Evolutionary conservation across 441 rosid genomes (phyloP).

Genomic region (Croton setiger): DNA sequence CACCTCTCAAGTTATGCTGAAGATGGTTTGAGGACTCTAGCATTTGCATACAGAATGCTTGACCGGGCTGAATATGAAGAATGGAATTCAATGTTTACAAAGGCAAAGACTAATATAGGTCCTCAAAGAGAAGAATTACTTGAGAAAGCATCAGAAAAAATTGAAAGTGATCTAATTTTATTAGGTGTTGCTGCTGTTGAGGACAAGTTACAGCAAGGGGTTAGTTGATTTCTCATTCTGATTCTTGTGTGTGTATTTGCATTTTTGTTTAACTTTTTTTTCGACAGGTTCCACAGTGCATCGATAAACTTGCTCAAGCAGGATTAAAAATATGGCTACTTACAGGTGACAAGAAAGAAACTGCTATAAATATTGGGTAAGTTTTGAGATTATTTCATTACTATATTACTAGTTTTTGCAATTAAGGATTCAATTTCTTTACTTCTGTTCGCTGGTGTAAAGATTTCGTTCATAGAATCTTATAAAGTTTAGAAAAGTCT

Average conservation of each 20-base stretch:
- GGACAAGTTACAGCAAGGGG: conserved; percentile 87
- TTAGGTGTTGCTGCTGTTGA: conserved; percentile 74
- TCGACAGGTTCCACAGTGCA: conserved; percentile 72
- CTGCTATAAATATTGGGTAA: conserved; percentile 81
- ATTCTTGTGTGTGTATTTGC: background rate
- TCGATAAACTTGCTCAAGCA: conserved; percentile 82
- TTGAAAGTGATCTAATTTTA: conserved; percentile 62
- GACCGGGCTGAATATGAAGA: conserved; percentile 44
- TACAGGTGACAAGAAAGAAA: conserved; percentile 86
- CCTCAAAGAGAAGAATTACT: conserved; percentile 66
- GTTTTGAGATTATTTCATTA: conserved; percentile 17
- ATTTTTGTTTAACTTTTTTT: background rate
- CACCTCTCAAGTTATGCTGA: conserved; percentile 62
- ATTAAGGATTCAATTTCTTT: too few relatives aligned
- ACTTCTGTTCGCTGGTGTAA: too few relatives aligned
- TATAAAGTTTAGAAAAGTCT: background rate
- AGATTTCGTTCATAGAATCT: too few relatives aligned
- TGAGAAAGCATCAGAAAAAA: conserved; percentile 58
- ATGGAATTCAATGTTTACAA: conserved; percentile 52
- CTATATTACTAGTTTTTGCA: background rate
- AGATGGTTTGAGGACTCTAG: conserved; percentile 82
- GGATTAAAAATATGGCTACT: conserved; percentile 80
- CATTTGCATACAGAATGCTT: conserved; percentile 54
- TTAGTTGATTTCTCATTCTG: conserved; percentile 22
- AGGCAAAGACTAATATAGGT: conserved; percentile 61